Conservation (phyloP, 805 yeast species). For the Helenozyma baotianmanensis region DNA sequence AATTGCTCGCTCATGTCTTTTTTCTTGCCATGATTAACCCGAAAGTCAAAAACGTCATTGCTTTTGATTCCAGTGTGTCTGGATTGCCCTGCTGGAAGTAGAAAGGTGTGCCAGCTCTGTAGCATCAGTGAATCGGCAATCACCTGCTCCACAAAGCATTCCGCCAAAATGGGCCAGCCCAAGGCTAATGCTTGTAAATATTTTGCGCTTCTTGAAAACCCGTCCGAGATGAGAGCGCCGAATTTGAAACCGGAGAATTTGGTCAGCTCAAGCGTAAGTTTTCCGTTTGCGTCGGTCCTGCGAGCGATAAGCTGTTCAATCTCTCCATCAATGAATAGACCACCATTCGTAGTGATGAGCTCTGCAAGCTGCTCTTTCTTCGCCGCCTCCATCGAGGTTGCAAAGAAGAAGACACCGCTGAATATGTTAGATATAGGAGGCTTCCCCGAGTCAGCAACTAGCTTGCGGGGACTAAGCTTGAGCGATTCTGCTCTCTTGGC, state of each 20-base stretch:
- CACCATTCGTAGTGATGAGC: slow-evolving; percentile 40
- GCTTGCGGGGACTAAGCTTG: too few species aligned
- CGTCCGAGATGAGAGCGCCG: slow-evolving; percentile 62
- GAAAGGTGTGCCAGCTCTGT: slow-evolving; percentile 46
- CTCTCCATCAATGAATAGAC: slow-evolving; percentile 33
- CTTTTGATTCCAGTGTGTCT: slow-evolving; percentile 42
- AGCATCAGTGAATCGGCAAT: slow-evolving; percentile 24
- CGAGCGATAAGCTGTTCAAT: slow-evolving; percentile 26
- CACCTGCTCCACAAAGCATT: slow-evolving; percentile 51
- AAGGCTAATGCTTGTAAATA: slow-evolving; percentile 72
- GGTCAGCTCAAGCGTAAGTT: slow-evolving; percentile 4
- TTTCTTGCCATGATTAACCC: slow-evolving; percentile 30
- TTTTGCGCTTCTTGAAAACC: slow-evolving; percentile 62
- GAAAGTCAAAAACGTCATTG: slow-evolving; percentile 43
- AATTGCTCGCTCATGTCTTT: slow-evolving; percentile 37
- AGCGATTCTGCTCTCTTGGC: too few species aligned
- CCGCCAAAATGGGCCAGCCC: slow-evolving; percentile 82
- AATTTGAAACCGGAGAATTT: slow-evolving; percentile 34
- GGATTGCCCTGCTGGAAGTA: slow-evolving; percentile 73
- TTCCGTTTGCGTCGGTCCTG: slow-evolving; percentile 4
- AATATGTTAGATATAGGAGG: slow-evolving; percentile 8
- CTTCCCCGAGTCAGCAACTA: too few species aligned
- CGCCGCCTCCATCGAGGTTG: slow-evolving; percentile 32
- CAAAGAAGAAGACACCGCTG: slow-evolving; percentile 26
- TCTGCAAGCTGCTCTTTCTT: slow-evolving; percentile 28